phyloP scores from a whole-genome alignment of 495 filamentous ascomycete species.

The Parmelia sp. region DNA sequence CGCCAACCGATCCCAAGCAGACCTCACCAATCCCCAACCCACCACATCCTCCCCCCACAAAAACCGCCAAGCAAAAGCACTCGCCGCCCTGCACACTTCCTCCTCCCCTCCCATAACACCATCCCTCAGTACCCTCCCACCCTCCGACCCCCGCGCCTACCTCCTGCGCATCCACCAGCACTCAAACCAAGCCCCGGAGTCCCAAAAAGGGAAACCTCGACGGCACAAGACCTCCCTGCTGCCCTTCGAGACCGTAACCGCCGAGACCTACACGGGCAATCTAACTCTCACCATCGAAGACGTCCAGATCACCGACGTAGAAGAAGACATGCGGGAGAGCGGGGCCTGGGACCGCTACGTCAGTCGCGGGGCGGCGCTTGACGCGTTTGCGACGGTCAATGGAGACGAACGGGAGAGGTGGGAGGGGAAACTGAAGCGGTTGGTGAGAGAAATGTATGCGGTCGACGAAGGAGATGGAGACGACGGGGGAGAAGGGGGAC shows the following conservation, averaged over 20 bases:
- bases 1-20: background rate
- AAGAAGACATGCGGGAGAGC: background rate
- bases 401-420: conserved; percentile 7
- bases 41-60: conserved; percentile 30
- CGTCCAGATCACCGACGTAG: background rate
- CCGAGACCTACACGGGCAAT: conserved; percentile 4
- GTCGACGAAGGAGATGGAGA: conserved; percentile 9
- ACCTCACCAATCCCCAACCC: background rate
- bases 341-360: conserved; percentile 5
- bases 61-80: conserved; percentile 35
- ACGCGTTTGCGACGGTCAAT: background rate
- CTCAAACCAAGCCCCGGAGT: background rate
- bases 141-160: conserved; percentile 24
- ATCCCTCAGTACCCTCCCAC: background rate
- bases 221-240: conserved; percentile 15
- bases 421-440: conserved; percentile 14
- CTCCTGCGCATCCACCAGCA: conserved; percentile 21
- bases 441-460: conserved; percentile 12
- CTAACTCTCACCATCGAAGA: conserved; percentile 9
- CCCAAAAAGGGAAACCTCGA: background rate
- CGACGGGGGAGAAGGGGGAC: background rate
- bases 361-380: background rate
- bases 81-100: conserved; percentile 26
- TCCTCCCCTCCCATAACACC: background rate
- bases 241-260: conserved; percentile 20